These are phyloP conservation scores for Naganishia liquefaciens DNA, from an alignment of 1,284 basidiomycete genomes.

Conservation along the genomic window DNA sequence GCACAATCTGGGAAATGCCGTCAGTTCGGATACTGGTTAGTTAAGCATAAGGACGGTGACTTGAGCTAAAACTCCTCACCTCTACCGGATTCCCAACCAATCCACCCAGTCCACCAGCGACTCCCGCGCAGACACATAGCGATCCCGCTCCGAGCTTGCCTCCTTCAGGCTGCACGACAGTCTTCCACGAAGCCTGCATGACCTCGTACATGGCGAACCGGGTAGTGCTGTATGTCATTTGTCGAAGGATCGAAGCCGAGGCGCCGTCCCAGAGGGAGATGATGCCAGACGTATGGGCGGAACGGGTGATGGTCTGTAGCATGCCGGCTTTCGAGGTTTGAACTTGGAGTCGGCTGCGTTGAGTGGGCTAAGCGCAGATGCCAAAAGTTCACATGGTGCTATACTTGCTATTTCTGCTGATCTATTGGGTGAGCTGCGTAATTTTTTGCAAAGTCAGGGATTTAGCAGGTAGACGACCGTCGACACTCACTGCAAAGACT, in stretches of 20 bases:
- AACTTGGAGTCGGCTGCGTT: conserved; percentile 12
- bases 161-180: conserved; percentile 10
- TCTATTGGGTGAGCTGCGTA: conserved; percentile 23
- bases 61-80: conserved; percentile 30
- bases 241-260: conserved; percentile 37
- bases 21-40: neutral
- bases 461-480: neutral
- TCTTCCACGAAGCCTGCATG: conserved; percentile 34
- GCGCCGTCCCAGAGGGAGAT: conserved; percentile 38
- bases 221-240: conserved; percentile 38
- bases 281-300: conserved; percentile 28
- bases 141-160: conserved; percentile 22
- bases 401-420: conserved; percentile 18
- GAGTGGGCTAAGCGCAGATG: neutral
- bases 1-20: conserved; percentile 35
- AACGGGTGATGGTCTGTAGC: conserved; percentile 4
- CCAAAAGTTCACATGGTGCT: neutral
- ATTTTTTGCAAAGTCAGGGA: neutral
- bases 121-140: conserved; percentile 36
- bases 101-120: conserved; percentile 39
- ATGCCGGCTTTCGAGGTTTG: conserved; percentile 13
- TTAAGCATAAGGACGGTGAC: neutral
- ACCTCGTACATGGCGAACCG: conserved; percentile 38
- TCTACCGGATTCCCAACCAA: conserved; percentile 39
- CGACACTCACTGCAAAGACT: conserved; percentile 15